Base-by-base conservation (phyloP, 495 filamentous ascomycete genomes). In the Xeromyces bisporus region DNA sequence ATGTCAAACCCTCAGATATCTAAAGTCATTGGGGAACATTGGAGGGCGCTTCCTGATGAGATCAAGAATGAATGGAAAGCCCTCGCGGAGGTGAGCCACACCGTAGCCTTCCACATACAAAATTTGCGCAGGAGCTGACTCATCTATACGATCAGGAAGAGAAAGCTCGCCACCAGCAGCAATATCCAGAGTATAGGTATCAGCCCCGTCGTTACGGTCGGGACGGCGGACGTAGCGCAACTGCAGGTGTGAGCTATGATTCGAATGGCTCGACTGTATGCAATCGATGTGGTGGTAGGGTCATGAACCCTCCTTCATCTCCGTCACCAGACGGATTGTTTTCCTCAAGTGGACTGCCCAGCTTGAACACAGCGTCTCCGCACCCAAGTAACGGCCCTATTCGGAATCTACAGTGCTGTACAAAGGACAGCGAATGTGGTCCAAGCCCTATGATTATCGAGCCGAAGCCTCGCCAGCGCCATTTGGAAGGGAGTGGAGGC, bases 1-100 rank as follows among this genome's bases (percentile, higher is more conserved):
- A 71, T 93, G 39, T 73, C 91, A 20, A 97, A 97, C 54, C 89
- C 89, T 3, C 85, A 97, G 29, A 93, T 97, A 36, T 96, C 89
- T 23, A 96, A 96, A 56, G 89, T 94, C 41, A 93, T 96, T 44
- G 89, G 91, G 26, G 77, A 86, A 45, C 75, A 83, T 67, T 97
- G 89, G 89, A 69, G 74, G 36, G 61, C 69, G 37, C 71, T 84
- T 38, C 59, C 75, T 3, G 62, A 76, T 18, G 73, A 80, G n/a
- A 64, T 70, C 16, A 93, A 92, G 54, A 68, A 71, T 23, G 66
- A 80, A 44, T 97, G 91, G 91, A 92, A 87, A 51, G 62, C 61
- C 34, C 66, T 93, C 9, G 91, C 89, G 38, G 84, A 92, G 56
- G 78, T 82, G 56, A 37, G 56, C 31, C 15, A 34, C 4, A 16